Percentiles rank a stretch among this genome's conserved stretches.
Conservation (phyloP, 2,329 filamentous ascomycete genomes). For the Aotearoamyces nothofagi region DNA sequence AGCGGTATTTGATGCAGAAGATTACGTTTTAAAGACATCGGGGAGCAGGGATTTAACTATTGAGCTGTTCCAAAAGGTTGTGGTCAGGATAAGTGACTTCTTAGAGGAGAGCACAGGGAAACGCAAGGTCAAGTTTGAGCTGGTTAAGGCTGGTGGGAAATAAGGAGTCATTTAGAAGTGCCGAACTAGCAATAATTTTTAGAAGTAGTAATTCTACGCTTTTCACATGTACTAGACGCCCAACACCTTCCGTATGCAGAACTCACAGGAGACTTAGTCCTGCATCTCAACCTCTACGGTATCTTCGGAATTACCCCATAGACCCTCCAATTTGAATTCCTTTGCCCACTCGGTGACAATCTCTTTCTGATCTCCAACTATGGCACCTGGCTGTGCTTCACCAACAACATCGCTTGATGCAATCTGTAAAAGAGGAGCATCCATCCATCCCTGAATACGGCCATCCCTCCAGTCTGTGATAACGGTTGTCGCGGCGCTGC, state of each 20-base stretch:
- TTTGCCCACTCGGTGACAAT: conserved; percentile 88
- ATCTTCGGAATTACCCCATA: conserved; percentile 61
- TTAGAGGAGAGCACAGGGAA: conserved; percentile 95
- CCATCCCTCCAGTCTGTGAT: conserved; percentile 96
- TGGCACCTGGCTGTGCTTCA: conserved; percentile 27
- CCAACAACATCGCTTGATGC: conserved; percentile 21
- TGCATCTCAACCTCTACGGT: conserved; percentile 9
- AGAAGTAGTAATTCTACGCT: no score
- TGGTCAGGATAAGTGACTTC: conserved; percentile 78
- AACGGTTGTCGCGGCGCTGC: conserved; percentile 79
- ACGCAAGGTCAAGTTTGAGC: conserved; percentile 69
- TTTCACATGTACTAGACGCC: neutral
- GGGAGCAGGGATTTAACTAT: conserved; percentile 43
- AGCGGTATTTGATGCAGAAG: conserved; percentile 71
- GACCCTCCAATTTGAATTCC: conserved; percentile 86
- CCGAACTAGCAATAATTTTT: no score
- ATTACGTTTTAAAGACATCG: conserved; percentile 55
- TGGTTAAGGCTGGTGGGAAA: no score
- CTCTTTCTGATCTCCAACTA: conserved; percentile 56
- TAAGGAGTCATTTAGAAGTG: no score
- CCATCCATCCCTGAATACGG: conserved; percentile 83
- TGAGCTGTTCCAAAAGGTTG: conserved; percentile 85
- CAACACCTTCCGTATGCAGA: neutral
- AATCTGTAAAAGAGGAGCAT: conserved; percentile 53
- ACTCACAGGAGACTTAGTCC: neutral